A percentile compares a stretch with the other conserved stretches of the same genome.
Evolutionary conservation across 306 rosid genomes (phyloP).

Genomic region (Alnus glutinosa): DNA sequence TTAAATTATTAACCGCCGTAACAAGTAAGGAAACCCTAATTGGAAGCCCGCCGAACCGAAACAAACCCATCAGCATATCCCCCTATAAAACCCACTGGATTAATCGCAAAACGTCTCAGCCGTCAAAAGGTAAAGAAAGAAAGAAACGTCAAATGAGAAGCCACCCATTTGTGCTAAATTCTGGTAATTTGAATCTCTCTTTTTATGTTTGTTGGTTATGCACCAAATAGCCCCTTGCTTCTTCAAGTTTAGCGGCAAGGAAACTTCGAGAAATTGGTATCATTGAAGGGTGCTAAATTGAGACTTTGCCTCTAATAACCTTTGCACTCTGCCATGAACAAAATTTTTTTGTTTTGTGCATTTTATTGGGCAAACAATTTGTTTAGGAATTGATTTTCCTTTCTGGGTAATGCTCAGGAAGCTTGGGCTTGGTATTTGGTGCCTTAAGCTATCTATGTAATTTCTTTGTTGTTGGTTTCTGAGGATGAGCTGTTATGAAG

Average conservation of each 20-base stretch:
- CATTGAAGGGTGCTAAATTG: conserved; percentile 36
- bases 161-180: too few relatives aligned
- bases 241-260: conserved; percentile 38
- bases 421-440: neutral
- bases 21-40: too few relatives aligned
- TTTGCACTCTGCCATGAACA: conserved; percentile 14
- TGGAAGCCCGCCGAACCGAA: too few relatives aligned
- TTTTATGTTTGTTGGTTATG: neutral
- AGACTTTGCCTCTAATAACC: conserved; percentile 27
- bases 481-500: neutral
- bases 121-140: too few relatives aligned
- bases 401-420: neutral
- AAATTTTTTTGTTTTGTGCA: neutral
- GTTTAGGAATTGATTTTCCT: neutral
- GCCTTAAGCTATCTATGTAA: too few relatives aligned
- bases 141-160: too few relatives aligned
- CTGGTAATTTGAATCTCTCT: too few relatives aligned
- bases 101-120: too few relatives aligned
- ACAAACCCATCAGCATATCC: too few relatives aligned
- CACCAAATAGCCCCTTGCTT: conserved; percentile 55
- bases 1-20: too few relatives aligned
- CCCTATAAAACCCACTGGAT: too few relatives aligned
- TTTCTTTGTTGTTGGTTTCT: neutral
- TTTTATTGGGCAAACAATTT: neutral
- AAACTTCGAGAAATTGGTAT: conserved; percentile 43